Percentiles rank a stretch among this genome's conserved stretches.
Evolutionary conservation across 257 asterid species (phyloP).

Genomic region (Ehretia macrophylla): DNA sequence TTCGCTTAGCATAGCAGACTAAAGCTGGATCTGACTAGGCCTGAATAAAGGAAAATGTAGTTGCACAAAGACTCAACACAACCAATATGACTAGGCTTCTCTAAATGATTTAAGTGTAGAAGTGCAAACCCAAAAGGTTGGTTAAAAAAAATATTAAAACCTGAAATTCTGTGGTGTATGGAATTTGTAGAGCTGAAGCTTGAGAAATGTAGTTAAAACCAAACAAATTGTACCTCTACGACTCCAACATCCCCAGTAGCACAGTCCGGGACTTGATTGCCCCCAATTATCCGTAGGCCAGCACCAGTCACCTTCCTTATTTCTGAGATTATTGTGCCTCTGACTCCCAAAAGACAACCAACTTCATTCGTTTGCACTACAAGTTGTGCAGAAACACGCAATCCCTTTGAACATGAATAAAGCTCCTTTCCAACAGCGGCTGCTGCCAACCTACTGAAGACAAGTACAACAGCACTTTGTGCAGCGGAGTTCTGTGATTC

Average conservation of each 20-base stretch:
- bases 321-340: constrained; percentile 63
- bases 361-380: constrained; percentile 49
- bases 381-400: constrained; percentile 43
- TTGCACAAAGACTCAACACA: too few relatives aligned
- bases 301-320: constrained; percentile 73
- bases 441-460: constrained; percentile 46
- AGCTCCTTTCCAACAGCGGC: constrained; percentile 28
- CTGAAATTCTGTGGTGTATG: constrained; percentile 29
- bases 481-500: constrained; percentile 54
- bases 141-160: too few relatives aligned
- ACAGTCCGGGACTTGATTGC: constrained; percentile 60
- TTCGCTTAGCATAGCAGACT: too few relatives aligned
- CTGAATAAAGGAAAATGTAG: too few relatives aligned
- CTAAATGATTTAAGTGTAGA: too few relatives aligned
- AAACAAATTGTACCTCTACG: too few relatives aligned
- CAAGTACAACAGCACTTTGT: constrained; percentile 48
- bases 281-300: constrained; percentile 40
- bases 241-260: constrained; percentile 46
- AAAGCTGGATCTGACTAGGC: too few relatives aligned
- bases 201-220: too few relatives aligned
- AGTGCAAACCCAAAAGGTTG: too few relatives aligned
- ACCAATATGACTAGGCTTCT: too few relatives aligned
- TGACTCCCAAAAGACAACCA: constrained; percentile 78
- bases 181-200: too few relatives aligned
- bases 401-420: constrained; percentile 31